Percentiles rank a stretch among this genome's conserved stretches.
These are phyloP conservation scores for Dactylella cylindrospora DNA, from an alignment of 2,329 filamentous ascomycete genomes.

Conservation along the genomic window DNA sequence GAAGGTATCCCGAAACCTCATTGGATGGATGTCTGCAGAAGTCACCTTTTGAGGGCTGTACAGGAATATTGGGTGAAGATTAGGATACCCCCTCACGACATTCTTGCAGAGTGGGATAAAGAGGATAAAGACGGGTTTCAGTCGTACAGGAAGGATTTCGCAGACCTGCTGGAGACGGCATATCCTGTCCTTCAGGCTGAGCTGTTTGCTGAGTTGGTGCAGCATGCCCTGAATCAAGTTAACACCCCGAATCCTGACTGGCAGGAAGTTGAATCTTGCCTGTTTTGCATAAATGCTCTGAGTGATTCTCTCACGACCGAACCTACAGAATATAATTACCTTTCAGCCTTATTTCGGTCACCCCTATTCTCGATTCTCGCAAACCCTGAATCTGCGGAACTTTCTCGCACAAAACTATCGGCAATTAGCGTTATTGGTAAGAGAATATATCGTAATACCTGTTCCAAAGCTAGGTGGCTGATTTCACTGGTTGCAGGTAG, in stretches of 20 bases:
- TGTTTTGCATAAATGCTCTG: slow-evolving; percentile 55
- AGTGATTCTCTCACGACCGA: slow-evolving; percentile 50
- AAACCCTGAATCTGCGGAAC: slow-evolving; percentile 50
- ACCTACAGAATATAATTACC: slow-evolving; percentile 47
- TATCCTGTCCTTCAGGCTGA: slow-evolving; percentile 60
- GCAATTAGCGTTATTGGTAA: slow-evolving; percentile 63
- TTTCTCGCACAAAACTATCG: slow-evolving; percentile 36
- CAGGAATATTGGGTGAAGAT: slow-evolving; percentile 70
- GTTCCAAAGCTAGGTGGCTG: neutral
- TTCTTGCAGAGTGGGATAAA: slow-evolving; percentile 68
- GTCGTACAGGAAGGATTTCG: slow-evolving; percentile 75
- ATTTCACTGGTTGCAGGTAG: slow-evolving; percentile 57
- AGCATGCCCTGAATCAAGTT: slow-evolving; percentile 52
- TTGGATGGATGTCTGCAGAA: slow-evolving; percentile 64
- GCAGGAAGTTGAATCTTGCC: slow-evolving; percentile 58
- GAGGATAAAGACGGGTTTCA: slow-evolving; percentile 68
- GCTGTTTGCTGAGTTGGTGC: slow-evolving; percentile 56
- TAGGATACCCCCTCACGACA: slow-evolving; percentile 63
- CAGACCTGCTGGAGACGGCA: slow-evolving; percentile 72
- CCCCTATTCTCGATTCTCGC: slow-evolving; percentile 62
- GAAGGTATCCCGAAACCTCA: slow-evolving; percentile 55
- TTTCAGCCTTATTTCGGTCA: slow-evolving; percentile 57
- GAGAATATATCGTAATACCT: slow-evolving; percentile 49
- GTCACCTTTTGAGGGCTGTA: slow-evolving; percentile 65
- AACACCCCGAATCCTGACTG: slow-evolving; percentile 52